Conservation (phyloP, 2,329 filamentous ascomycete genomes). For the Phialophora tarda region DNA sequence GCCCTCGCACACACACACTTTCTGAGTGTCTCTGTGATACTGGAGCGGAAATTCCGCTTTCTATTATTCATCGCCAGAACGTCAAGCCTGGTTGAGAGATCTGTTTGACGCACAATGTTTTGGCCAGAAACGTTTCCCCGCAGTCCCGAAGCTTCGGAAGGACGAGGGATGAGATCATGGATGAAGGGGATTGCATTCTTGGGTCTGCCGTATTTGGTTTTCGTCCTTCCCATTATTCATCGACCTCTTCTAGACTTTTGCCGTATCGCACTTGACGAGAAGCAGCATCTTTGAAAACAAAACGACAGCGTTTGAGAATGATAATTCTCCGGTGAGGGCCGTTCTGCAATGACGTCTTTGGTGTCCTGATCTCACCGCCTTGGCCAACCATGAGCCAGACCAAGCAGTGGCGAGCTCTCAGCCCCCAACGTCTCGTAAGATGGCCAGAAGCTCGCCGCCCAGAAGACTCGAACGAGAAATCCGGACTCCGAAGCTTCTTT, state of each 20-base stretch:
- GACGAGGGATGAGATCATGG: conserved; percentile 2
- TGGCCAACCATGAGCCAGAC: conserved; percentile 6
- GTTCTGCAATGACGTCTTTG: background rate
- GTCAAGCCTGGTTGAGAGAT: background rate
- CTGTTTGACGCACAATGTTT: background rate
- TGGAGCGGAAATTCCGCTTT: background rate
- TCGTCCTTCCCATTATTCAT: background rate
- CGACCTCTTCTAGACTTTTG: background rate
- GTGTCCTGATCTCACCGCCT: background rate
- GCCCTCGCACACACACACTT: background rate
- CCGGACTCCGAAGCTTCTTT: conserved; percentile 17
- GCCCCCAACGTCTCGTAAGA: conserved; percentile 10
- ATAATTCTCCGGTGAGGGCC: background rate
- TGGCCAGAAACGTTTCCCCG: background rate
- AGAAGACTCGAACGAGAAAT: conserved; percentile 10
- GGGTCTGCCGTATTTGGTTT: background rate
- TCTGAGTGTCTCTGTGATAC: background rate
- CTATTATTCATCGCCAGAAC: background rate
- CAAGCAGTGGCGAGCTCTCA: background rate
- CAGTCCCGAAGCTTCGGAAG: background rate
- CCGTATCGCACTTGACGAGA: background rate
- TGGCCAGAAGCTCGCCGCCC: conserved; percentile 3
- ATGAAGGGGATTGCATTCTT: background rate
- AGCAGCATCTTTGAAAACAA: background rate
- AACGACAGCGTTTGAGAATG: background rate